A percentile compares a stretch with the other conserved stretches of the same genome.
These are phyloP conservation scores for Amanita subjunquillea DNA, from an alignment of 768 basidiomycete genomes.

Conservation along the genomic window DNA sequence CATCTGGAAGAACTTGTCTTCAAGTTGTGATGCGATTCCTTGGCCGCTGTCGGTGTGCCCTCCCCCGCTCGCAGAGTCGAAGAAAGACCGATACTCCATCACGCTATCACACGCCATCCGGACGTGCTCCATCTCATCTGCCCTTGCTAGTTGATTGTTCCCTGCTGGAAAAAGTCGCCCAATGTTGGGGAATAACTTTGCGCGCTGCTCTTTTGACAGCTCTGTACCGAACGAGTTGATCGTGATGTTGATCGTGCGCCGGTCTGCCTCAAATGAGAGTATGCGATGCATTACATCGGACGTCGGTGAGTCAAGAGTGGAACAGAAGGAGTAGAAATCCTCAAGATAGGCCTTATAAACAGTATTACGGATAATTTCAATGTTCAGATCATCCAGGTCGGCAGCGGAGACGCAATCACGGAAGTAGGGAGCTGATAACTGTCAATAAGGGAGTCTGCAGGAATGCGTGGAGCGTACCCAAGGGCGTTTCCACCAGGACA, in stretches of 20 bases:
- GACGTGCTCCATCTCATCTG: constrained; percentile 93
- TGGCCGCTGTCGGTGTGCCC: constrained; percentile 26
- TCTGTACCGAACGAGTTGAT: constrained; percentile 98
- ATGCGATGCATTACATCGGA: constrained; percentile 87
- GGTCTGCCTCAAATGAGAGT: constrained; percentile 93
- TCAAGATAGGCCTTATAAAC: constrained; percentile 99
- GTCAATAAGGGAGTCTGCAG: not conserved
- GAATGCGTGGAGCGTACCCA: constrained; percentile 48
- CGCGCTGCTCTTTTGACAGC: constrained; percentile 89
- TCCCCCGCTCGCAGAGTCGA: constrained; percentile 32
- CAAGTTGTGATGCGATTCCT: constrained; percentile 57
- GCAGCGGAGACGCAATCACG: constrained; percentile 89
- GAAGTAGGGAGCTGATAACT: constrained; percentile 78
- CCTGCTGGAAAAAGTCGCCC: constrained; percentile 93
- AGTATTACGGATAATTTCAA: constrained; percentile 98
- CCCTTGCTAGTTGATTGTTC: constrained; percentile 86
- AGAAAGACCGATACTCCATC: constrained; percentile 86
- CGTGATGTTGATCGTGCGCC: constrained; percentile 95
- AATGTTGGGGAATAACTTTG: constrained; percentile 87
- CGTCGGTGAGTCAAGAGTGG: constrained; percentile 75
- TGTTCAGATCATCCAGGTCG: constrained; percentile 97
- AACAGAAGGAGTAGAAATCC: constrained; percentile 84
- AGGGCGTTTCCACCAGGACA: constrained; percentile 93
- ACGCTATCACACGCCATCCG: constrained; percentile 80
- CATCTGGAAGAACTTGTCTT: constrained; percentile 89